These are phyloP conservation scores for Cicer chorassanicum DNA, from an alignment of 306 rosid species.

Conservation along the genomic window DNA sequence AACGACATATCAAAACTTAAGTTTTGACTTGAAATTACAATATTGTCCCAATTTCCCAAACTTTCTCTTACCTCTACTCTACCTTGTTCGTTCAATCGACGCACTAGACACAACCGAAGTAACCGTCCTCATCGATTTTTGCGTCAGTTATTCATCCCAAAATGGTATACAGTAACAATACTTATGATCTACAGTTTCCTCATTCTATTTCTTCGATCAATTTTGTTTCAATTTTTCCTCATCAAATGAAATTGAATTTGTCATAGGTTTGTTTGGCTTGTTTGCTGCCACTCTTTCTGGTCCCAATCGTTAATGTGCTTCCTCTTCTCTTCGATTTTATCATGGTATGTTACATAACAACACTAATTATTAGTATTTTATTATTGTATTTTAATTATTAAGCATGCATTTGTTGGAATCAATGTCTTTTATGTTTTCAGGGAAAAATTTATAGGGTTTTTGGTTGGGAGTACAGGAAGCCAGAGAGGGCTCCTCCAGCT, in stretches of 20 bases:
- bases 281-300: constrained; percentile 53
- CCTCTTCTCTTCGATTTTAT: constrained; percentile 47
- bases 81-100: not conserved
- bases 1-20: not conserved
- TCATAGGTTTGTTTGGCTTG: constrained; percentile 51
- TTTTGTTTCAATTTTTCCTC: not conserved
- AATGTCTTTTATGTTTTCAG: constrained; percentile 41
- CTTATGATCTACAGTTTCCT: not conserved
- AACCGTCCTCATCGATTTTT: not conserved
- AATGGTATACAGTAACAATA: constrained; percentile 30
- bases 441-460: constrained; percentile 65
- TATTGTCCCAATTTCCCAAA: not conserved
- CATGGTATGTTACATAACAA: constrained; percentile 23
- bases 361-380: not conserved
- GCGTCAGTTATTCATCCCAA: not conserved
- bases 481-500: constrained; percentile 3
- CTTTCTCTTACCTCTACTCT: not conserved
- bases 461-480: constrained; percentile 12
- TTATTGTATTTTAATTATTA: not conserved
- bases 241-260: constrained; percentile 2
- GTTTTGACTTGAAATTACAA: not conserved
- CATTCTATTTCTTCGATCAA: not conserved
- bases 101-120: not conserved
- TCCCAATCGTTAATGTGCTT: constrained; percentile 50
- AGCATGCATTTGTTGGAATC: not conserved